Evolutionary conservation across 1,284 basidiomycete species (phyloP), one percentile per base, ranked within the genome.

Genomic region (Rhodotorula mucilaginosa): DNA sequence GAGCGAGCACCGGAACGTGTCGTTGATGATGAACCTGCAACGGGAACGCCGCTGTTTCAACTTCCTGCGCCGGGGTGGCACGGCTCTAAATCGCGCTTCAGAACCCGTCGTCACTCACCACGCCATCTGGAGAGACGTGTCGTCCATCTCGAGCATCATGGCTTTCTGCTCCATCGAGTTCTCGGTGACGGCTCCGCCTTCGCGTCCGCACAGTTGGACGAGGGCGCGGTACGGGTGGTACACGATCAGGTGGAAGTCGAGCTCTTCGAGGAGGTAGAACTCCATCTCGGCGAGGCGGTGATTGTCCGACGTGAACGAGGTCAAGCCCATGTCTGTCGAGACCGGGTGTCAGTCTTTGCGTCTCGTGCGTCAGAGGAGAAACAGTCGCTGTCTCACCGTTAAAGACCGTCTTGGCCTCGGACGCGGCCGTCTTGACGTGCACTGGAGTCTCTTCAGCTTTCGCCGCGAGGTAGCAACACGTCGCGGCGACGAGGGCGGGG

Each of bases 381-480:
- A n/a, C 26, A 8, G 23, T 34, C 44, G 15, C 52, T 23, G 26
- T 85, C 89, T 74, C 79, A 92, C 90, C 89, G 72, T 85, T 86
- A 80, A 94, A 97, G 52, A 94, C 82, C 23, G 85, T 80, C 70
- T 90, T 86, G 1, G 93, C 89, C 80, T 97, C 94, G 0, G 88
- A 83, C n/a, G 96, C 88, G 29, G 96, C 89, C 70, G 87, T 90
- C 83, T 97, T 97, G 83, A 98, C 93, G 80, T 97, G 94, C 0
- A 95, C 87, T 0, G 96, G 94, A 0, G 90, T 92, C 81, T 99
- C 96, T 79, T 99, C 96, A 0, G 94, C 92, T 81, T 99, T 99
- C 6, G 94, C 92, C 4, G 96, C 94, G 34, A 98, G 89, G 81
- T 97, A 98, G 73, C 91, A 89, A 82, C 95, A 98, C 0, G 94